Evolutionary conservation across 2,329 filamentous ascomycete genomes (phyloP).

Genomic region (Claviceps arundinis): DNA sequence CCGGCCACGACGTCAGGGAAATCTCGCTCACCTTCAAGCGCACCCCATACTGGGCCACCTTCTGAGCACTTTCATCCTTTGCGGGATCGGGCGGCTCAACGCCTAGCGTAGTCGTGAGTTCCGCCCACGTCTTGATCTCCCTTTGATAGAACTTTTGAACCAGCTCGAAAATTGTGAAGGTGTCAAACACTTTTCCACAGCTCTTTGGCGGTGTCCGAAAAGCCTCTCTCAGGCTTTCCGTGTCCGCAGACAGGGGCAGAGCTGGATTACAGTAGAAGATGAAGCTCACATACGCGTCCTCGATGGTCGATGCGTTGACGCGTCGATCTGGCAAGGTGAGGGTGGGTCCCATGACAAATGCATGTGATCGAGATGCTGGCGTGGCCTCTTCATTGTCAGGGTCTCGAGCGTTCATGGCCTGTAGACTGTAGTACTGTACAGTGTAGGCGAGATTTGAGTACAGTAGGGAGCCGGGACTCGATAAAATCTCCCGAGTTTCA

Average conservation of each 20-base stretch:
- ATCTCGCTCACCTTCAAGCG: constrained; percentile 58
- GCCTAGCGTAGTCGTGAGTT: constrained; percentile 74
- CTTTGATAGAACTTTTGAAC: constrained; percentile 66
- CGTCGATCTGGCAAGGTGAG: constrained; percentile 48
- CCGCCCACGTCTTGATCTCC: constrained; percentile 87
- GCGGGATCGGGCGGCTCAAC: constrained; percentile 71
- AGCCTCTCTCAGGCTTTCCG: constrained; percentile 54
- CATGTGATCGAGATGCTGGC: not conserved
- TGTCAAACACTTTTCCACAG: constrained; percentile 75
- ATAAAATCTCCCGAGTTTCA: not conserved
- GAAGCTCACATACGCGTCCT: constrained; percentile 72
- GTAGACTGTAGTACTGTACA: not conserved
- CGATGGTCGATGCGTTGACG: constrained; percentile 58
- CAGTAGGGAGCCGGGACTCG: too few species aligned
- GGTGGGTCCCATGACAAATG: constrained; percentile 12
- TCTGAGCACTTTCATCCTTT: constrained; percentile 81
- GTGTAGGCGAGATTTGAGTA: not conserved
- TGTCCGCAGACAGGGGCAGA: constrained; percentile 53
- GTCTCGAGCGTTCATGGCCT: not conserved
- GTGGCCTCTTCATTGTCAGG: not conserved
- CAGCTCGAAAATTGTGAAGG: constrained; percentile 62
- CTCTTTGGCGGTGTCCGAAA: constrained; percentile 75
- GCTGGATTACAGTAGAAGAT: constrained; percentile 85
- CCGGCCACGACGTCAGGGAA: too few species aligned
- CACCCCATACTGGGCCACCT: constrained; percentile 89